Percentiles rank a stretch among this genome's conserved stretches.
These are phyloP conservation scores for Biscogniauxia mediterranea DNA, from an alignment of 2,329 filamentous ascomycete genomes.

Conservation along the genomic window DNA sequence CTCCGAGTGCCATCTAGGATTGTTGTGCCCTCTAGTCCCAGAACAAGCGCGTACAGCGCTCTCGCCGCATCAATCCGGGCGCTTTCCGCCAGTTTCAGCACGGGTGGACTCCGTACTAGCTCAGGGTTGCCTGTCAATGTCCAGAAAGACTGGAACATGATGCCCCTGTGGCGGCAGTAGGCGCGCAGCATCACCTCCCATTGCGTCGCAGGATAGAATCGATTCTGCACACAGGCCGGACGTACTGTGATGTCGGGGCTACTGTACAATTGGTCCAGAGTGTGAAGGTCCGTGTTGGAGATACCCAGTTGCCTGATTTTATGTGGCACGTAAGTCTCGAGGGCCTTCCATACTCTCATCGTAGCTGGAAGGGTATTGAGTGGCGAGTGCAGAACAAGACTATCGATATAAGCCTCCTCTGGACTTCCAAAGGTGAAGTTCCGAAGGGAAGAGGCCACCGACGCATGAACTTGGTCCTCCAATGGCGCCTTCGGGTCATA, in stretches of 20 bases:
- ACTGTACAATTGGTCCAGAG: constrained; percentile 52
- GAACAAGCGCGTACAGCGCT: constrained; percentile 47
- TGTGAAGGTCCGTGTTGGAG: constrained; percentile 65
- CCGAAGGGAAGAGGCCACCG: constrained; percentile 63
- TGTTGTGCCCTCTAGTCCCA: constrained; percentile 43
- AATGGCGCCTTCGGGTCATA: constrained; percentile 49
- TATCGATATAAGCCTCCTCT: constrained; percentile 55
- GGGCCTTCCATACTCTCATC: constrained; percentile 61
- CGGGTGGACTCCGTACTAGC: constrained; percentile 42
- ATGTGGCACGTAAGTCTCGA: constrained; percentile 66
- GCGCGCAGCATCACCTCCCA: constrained; percentile 61
- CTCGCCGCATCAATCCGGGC: constrained; percentile 38
- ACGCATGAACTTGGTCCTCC: constrained; percentile 50
- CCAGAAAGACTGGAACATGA: constrained; percentile 56
- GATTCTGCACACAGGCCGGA: constrained; percentile 69
- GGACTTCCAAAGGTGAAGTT: constrained; percentile 48
- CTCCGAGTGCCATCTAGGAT: constrained; percentile 48
- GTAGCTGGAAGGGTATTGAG: constrained; percentile 46
- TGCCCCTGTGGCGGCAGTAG: constrained; percentile 41
- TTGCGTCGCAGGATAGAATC: constrained; percentile 59
- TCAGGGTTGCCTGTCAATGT: constrained; percentile 47
- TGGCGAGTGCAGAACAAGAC: constrained; percentile 71
- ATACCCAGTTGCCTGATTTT: constrained; percentile 68
- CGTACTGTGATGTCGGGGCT: constrained; percentile 31
- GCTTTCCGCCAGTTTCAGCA: constrained; percentile 47